Percentiles rank a stretch among this genome's conserved stretches.
These are phyloP conservation scores for Plantago coronopus DNA, from an alignment of 305 asterid species.

Conservation along the genomic window DNA sequence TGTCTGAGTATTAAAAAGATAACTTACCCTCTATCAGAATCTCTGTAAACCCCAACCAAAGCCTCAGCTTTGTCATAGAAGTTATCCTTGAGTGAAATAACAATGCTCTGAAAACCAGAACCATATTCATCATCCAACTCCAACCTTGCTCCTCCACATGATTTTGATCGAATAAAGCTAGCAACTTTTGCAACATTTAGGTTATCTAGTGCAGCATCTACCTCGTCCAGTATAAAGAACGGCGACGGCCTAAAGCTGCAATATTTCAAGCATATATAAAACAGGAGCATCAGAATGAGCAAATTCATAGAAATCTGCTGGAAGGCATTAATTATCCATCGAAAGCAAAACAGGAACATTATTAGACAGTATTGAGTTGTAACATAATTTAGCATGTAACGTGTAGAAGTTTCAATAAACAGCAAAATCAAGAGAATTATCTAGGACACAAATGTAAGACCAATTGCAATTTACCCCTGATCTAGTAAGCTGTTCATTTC, in stretches of 20 bases:
- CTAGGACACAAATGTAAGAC: too few relatives aligned
- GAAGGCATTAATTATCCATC: background rate
- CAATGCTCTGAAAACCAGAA: constrained; percentile 93
- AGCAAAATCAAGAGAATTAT: too few relatives aligned
- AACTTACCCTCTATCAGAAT: constrained; percentile 67
- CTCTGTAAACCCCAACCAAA: constrained; percentile 93
- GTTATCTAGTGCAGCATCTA: constrained; percentile 97
- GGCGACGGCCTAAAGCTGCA: constrained; percentile 97
- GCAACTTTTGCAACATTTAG: constrained; percentile 97
- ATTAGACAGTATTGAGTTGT: too few relatives aligned
- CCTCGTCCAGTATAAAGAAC: constrained; percentile 95
- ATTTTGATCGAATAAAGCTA: constrained; percentile 86
- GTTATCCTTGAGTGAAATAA: constrained; percentile 91
- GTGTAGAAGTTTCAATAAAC: too few relatives aligned
- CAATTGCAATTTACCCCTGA: too few relatives aligned
- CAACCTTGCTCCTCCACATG: constrained; percentile 69
- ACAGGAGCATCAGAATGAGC: constrained; percentile 7
- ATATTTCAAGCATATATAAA: constrained; percentile 15
- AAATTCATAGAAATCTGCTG: background rate
- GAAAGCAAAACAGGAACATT: background rate
- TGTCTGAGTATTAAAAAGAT: background rate
- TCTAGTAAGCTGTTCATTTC: too few relatives aligned
- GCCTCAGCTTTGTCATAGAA: constrained; percentile 99
- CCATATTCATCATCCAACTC: constrained; percentile 53
- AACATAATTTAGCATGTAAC: too few relatives aligned